Base-by-base conservation (phyloP, 495 filamentous ascomycete species). In the Lineolata rhizophorae region DNA sequence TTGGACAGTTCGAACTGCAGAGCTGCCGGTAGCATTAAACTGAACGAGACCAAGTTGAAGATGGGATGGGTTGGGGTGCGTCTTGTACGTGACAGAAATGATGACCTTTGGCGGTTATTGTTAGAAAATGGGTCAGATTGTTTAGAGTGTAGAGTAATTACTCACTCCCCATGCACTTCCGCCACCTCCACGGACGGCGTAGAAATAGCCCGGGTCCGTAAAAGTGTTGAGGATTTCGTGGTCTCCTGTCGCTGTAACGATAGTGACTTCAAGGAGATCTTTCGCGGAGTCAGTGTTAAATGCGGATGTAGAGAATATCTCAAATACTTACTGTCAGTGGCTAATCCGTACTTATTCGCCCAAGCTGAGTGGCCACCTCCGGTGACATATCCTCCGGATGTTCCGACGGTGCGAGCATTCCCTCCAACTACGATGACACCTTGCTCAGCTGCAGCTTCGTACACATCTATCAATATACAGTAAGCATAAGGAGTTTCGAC, bases 321-420 rank as follows among this genome's bases (percentile, higher is more conserved):
- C n/a, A n/a, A 9, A 20, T 11, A 20, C 35, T 30, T 16, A 36
- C 35, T 39, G 16, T 39, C 36, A 15, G 30, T 32, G 8, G 32
- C 36, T 19, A 39, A 25, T 6, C 36, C 36, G 18, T 35, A 35
- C 16, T 29, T 35, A 13, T 35, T 30, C 2, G 32, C 25, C 18
- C 52, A 31, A 2, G 44, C 16, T 12, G 36, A 39, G 42, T 52
- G 49, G 0, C 52, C 52, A 29, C 50, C 50, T 2, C 50, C 50
- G 27, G 48, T 47, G 25, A 52, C 18, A 35, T 40, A 53, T 18
- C 50, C 50, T 3, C 50, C 50, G 15, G 47, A 50, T 8, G 47
- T 44, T 14, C 50, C 50, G 20, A 53, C 50, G 12, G 50, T 52
- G 27, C 39, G 39, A 3, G 47, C 25, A 28, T 30, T 34, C 5